Base-by-base conservation (phyloP, 129 eudicot genomes). In the Chrysanthemum lavandulifolium region DNA sequence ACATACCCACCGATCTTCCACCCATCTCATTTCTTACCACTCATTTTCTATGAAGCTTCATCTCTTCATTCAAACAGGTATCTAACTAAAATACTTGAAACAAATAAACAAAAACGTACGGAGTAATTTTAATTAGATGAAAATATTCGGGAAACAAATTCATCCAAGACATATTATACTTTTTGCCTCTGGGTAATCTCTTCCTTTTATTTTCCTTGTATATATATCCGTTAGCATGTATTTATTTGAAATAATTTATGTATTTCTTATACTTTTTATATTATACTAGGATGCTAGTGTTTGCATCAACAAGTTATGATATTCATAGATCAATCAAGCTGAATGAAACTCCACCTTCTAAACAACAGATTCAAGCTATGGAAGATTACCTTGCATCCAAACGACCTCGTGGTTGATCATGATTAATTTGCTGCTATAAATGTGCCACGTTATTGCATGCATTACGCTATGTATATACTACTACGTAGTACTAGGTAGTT, bases 311-410 rank as follows among this genome's bases (percentile, higher is more conserved):
- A 61, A 86, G 86, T 62, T 89, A 89, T 57, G 92, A 89, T 54
- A 80, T 89, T 18, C 96, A 86, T 79, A 82, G 92, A 86, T 89
- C 96, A 19, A 89, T 89, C 33, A 89, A 86, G 83, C 84, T 75
- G 80, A 89, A 89, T 64, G 74, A 84, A 45, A 69, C 70, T 10
- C 91, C 96, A 2, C 92, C 92, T 1, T 80, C 96, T 0, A 48
- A 76, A 16, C 79, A 82, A 53, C 89, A 86, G 73, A 83, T 89
- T 36, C 81, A 86, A 67, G 92, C 91, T 10, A 72, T 89, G 76
- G 82, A 89, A 69, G 89, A 86, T 76, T 82, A 80, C 62, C 78
- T 89, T 72, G 74, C 79, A 45, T 77, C 92, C 49, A 71, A 53
- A 53, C 96, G 91, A 67, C 90, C 75, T 59, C 79, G 58, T 70